Base-by-base conservation (phyloP, 2,329 filamentous ascomycete genomes). In the Nigrospora sphaerica region DNA sequence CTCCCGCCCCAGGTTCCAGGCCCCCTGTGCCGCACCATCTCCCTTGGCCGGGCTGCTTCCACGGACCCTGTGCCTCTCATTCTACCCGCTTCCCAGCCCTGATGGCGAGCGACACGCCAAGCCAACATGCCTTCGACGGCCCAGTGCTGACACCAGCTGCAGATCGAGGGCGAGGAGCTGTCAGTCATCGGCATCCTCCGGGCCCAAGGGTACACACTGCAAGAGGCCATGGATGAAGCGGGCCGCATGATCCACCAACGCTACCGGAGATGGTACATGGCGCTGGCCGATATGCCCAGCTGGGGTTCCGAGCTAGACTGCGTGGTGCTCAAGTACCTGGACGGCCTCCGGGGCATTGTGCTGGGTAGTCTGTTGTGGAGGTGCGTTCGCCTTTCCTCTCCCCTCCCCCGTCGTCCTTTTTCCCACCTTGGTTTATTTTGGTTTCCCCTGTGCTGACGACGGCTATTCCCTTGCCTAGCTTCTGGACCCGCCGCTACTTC, bases 301-400 rank as follows among this genome's bases (percentile, higher is more conserved):
- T 61, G 53, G 52, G 57, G 57, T 10, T 49, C 57, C 14, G 44
- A 52, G 12, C 47, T 55, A 12, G 58, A 61, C 39, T 47, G 40
- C 12, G 46, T 54, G 17, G 55, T 59, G 6, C 45, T 54, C 16
- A 52, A 37, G n/a, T 56, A 54, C 9, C 39, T 60, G 11, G 47
- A 55, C 13, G 55, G 41, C 1, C 55, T 53, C 35, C 49, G 52
- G 6, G 51, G 51, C 32, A 45, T 60, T n/a, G 52, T 54, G 5
- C 43, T 58, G 13, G 58, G 54, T 1, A 57, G 52, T 46, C 49
- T 59, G 6, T 39, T 54, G 18, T 60, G 58, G 58, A 59, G 56
- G 57, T 58, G 23, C 42, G 49, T 46, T 41, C 1, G 18, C 44
- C 11, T 4, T 12, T 12, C 9, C 3, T 12, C 14, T 7, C 6